Conservation (phyloP, 2,329 filamentous ascomycete genomes). For the Oidium heveae region DNA sequence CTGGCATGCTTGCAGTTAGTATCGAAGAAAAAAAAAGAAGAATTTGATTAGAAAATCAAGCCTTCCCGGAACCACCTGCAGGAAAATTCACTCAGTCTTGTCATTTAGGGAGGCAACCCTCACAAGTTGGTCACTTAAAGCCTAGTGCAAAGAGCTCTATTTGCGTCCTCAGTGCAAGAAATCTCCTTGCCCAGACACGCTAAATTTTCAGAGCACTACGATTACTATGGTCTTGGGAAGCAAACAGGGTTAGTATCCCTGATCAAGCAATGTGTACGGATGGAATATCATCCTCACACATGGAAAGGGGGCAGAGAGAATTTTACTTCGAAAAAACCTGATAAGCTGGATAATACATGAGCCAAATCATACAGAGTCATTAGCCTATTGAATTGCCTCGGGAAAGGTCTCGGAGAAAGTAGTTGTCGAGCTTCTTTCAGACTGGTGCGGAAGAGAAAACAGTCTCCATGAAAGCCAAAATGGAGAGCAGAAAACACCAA, state of each 20-base stretch:
- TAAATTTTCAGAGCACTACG: neutral
- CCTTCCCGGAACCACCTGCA: neutral
- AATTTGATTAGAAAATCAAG: neutral
- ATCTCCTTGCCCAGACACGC: neutral
- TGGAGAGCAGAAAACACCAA: neutral
- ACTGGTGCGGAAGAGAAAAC: neutral
- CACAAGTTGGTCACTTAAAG: neutral
- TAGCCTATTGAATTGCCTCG: neutral
- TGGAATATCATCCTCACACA: neutral
- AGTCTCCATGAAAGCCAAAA: neutral
- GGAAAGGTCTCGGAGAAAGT: neutral
- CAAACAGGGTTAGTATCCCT: neutral
- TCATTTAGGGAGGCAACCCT: neutral
- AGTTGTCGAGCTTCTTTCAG: neutral
- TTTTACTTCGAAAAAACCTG: neutral
- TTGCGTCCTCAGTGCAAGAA: neutral
- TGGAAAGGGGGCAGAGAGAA: neutral
- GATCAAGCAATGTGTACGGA: neutral
- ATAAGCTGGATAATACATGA: neutral
- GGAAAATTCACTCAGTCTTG: neutral
- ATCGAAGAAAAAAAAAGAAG: neutral
- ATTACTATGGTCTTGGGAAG: neutral
- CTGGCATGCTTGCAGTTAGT: neutral
- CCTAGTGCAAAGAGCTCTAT: neutral
- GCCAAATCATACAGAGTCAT: neutral